phyloP scores from a whole-genome alignment of 805 yeast species.

The Wickerhamiella bombiphila region DNA sequence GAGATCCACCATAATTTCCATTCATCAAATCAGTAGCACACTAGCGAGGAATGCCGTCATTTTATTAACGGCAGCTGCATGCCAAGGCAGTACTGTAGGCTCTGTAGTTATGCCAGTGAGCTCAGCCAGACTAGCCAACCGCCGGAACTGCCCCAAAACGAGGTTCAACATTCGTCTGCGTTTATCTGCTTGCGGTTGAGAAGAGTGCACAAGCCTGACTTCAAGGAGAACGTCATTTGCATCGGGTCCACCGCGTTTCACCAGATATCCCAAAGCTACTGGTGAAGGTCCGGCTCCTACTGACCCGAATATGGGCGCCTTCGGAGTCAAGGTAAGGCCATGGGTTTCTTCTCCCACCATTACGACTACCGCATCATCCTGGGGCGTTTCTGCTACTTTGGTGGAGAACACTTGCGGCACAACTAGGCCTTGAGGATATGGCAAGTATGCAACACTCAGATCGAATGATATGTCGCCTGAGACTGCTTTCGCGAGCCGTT shows the following conservation, averaged over 20 bases:
- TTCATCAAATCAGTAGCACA: not conserved
- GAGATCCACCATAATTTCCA: not conserved
- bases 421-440: conserved; percentile 10
- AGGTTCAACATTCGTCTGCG: conserved; percentile 19
- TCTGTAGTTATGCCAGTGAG: conserved; percentile 22
- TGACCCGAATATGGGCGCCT: not conserved
- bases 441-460: conserved; percentile 9
- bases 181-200: conserved; percentile 6
- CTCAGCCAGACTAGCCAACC: conserved; percentile 24
- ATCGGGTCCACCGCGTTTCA: conserved; percentile 10
- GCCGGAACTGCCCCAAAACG: conserved; percentile 25
- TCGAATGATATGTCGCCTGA: conserved; percentile 1
- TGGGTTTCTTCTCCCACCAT: not conserved
- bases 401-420: not conserved
- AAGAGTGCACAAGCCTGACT: conserved; percentile 4
- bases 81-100: conserved; percentile 27
- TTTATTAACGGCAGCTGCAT: conserved; percentile 25
- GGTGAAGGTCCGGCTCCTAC: conserved; percentile 3
- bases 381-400: not conserved
- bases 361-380: not conserved
- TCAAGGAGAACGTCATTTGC: conserved; percentile 5
- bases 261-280: conserved; percentile 13
- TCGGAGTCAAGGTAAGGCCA: not conserved
- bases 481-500: conserved; percentile 3
- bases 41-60: conserved; percentile 9